These are phyloP conservation scores for Tinospora cordifolia DNA, from an alignment of 164 flowering plant species.

Conservation along the genomic window DNA sequence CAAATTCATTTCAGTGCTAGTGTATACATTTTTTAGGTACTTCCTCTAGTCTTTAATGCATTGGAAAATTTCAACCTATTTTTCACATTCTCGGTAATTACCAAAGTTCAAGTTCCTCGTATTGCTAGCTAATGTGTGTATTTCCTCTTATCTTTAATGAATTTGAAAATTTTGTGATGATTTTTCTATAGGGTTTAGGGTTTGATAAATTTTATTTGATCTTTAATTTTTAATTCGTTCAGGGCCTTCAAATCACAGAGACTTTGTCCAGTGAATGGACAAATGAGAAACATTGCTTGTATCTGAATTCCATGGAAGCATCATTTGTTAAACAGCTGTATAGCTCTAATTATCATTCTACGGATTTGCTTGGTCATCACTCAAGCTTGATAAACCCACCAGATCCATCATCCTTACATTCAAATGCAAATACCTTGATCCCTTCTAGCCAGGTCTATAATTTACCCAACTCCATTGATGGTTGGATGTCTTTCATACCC, in stretches of 20 bases:
- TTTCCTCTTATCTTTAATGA: neutral
- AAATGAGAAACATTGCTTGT: constrained; percentile 81
- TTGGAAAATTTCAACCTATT: neutral
- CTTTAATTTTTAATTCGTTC: neutral
- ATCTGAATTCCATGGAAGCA: constrained; percentile 77
- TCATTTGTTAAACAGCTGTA: constrained; percentile 59
- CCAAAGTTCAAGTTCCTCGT: too few relatives aligned
- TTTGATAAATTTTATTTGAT: neutral
- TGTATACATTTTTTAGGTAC: neutral
- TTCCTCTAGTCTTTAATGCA: neutral
- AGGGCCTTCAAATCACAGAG: constrained; percentile 29
- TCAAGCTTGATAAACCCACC: constrained; percentile 18
- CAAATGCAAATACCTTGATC: constrained; percentile 5
- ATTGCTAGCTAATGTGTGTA: neutral
- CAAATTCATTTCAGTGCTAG: neutral
- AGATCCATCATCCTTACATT: constrained; percentile 17
- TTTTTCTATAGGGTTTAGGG: neutral
- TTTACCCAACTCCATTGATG: constrained; percentile 3
- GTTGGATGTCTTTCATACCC: neutral
- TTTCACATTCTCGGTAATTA: too few relatives aligned
- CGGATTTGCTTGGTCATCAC: constrained; percentile 22
- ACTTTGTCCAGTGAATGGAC: constrained; percentile 59
- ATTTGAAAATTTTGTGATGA: neutral
- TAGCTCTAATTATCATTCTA: constrained; percentile 25
- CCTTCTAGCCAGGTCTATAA: constrained; percentile 52